These are phyloP conservation scores for Bertia moriformis DNA, from an alignment of 2,329 filamentous ascomycete species.

Conservation along the genomic window DNA sequence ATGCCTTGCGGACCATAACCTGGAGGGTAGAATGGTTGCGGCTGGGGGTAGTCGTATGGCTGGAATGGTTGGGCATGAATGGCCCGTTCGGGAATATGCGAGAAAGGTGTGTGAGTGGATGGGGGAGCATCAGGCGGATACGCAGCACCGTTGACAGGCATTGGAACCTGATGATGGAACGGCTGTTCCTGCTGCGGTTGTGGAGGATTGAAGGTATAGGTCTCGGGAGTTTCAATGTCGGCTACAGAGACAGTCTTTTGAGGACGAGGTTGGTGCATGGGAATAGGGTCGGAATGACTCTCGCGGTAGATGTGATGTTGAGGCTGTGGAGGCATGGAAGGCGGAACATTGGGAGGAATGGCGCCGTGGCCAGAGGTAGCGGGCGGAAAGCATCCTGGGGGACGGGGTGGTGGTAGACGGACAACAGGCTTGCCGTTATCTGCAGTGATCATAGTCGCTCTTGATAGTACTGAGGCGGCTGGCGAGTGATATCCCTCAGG, in stretches of 20 bases:
- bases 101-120: slow-evolving; percentile 60
- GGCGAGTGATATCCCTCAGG: slow-evolving; percentile 37
- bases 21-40: slow-evolving; percentile 33
- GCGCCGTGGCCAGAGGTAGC: not conserved
- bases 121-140: slow-evolving; percentile 35
- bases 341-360: not conserved
- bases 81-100: slow-evolving; percentile 82
- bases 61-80: slow-evolving; percentile 87
- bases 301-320: slow-evolving; percentile 44
- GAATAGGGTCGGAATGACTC: slow-evolving; percentile 33
- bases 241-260: slow-evolving; percentile 89
- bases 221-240: slow-evolving; percentile 70
- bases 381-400: not conserved
- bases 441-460: slow-evolving; percentile 11
- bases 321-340: slow-evolving; percentile 11
- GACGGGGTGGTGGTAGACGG: slow-evolving; percentile 54
- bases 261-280: slow-evolving; percentile 88
- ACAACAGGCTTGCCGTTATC: slow-evolving; percentile 62
- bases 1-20: slow-evolving; percentile 36
- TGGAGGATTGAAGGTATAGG: slow-evolving; percentile 31
- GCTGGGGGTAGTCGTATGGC: slow-evolving; percentile 48
- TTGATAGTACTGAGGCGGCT: slow-evolving; percentile 59
- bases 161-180: slow-evolving; percentile 87
- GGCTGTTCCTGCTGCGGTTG: slow-evolving; percentile 51
- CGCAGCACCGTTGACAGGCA: slow-evolving; percentile 47